Evolutionary conservation across 768 basidiomycete genomes (phyloP).

Genomic region (Suillus alpinus): DNA sequence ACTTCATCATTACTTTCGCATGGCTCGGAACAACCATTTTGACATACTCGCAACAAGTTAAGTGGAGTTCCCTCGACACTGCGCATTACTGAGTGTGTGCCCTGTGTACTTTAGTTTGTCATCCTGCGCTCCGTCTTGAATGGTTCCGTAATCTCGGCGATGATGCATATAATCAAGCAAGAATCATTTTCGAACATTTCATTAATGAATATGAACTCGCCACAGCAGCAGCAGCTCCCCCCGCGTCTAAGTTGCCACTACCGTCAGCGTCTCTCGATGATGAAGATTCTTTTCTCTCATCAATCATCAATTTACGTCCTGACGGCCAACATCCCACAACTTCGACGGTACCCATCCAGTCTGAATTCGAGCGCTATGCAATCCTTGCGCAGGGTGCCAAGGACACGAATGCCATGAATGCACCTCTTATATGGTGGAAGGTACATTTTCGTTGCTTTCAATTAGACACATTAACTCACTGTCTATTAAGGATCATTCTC

Average conservation of each 20-base stretch:
- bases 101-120: neutral
- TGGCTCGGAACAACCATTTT: neutral
- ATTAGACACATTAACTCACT: neutral
- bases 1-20: too few relatives aligned
- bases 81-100: neutral
- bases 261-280: neutral
- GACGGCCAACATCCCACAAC: neutral
- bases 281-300: neutral
- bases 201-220: neutral
- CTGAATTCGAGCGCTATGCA: neutral
- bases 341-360: neutral
- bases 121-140: too few relatives aligned
- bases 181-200: neutral
- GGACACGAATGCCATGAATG: neutral
- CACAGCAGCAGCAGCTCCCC: neutral
- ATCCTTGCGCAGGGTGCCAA: neutral
- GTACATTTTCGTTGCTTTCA: constrained; percentile 13
- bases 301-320: neutral
- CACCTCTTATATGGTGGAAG: constrained; percentile 31
- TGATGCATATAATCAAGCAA: neutral
- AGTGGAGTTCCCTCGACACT: neutral
- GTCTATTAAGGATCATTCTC: constrained; percentile 16
- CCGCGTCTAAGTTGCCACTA: too few relatives aligned
- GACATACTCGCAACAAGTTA: neutral
- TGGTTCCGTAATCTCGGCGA: neutral